These are phyloP conservation scores for Cyclotella choctawhatcheeana DNA, from an alignment of 108 stramenopile genomes.

Conservation along the genomic window DNA sequence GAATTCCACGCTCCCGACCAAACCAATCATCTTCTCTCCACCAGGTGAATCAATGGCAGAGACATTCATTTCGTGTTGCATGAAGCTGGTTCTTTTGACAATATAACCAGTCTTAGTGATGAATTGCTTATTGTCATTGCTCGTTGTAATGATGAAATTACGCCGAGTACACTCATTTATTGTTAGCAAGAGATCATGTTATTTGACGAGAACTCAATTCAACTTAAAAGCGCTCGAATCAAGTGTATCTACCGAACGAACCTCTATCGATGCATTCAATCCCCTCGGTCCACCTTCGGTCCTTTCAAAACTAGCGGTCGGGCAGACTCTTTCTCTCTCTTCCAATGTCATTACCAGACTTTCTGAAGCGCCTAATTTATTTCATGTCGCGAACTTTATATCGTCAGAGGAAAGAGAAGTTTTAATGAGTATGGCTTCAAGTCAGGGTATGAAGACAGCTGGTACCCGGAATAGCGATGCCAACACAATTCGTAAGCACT, in stretches of 20 bases:
- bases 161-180: no score
- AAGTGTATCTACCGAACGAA: background rate
- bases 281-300: conserved; percentile 24
- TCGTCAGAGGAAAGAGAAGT: background rate
- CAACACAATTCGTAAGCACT: conserved; percentile 35
- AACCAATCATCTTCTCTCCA: no score
- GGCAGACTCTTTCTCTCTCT: background rate
- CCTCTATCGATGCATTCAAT: conserved; percentile 17
- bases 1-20: no score
- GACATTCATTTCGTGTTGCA: no score
- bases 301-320: conserved; percentile 23
- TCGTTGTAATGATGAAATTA: no score
- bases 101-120: no score
- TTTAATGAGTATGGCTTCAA: conserved; percentile 16
- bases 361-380: conserved; percentile 33
- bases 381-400: conserved; percentile 18
- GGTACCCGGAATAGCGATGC: conserved; percentile 26
- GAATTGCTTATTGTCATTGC: no score
- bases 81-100: no score
- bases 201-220: no score
- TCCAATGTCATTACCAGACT: conserved; percentile 30
- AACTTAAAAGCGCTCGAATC: background rate
- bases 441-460: conserved; percentile 44
- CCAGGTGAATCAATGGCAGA: no score
- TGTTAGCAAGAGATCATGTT: no score